Evolutionary conservation across 108 stramenopile genomes (phyloP).

Genomic region (Nitzschia sp.): DNA sequence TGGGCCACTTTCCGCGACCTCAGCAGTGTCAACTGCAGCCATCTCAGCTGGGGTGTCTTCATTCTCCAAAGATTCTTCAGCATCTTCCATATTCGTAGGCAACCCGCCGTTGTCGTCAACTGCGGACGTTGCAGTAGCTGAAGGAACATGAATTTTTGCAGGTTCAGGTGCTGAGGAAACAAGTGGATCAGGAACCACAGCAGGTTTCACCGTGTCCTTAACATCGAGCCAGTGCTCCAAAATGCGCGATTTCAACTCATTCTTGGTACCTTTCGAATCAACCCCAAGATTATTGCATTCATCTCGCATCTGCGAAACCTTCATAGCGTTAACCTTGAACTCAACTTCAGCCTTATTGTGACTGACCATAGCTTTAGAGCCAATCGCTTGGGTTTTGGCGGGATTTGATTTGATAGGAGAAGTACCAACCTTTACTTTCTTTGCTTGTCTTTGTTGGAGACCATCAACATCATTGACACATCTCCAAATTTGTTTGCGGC

Average conservation of each 20-base stretch:
- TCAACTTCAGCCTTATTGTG: constrained; percentile 14
- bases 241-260: constrained; percentile 43
- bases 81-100: background rate
- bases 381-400: background rate
- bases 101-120: background rate
- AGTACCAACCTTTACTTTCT: constrained; percentile 16
- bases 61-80: background rate
- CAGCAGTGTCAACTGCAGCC: background rate
- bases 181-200: background rate
- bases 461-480: constrained; percentile 14
- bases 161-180: background rate
- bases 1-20: background rate
- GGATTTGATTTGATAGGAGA: background rate
- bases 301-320: constrained; percentile 45
- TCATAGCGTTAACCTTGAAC: constrained; percentile 44
- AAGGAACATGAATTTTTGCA: background rate
- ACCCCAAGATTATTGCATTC: constrained; percentile 43
- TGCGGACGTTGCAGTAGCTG: background rate
- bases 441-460: constrained; percentile 4
- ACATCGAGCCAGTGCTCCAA: constrained; percentile 27
- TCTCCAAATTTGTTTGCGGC: constrained; percentile 29
- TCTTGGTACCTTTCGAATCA: constrained; percentile 47
- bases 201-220: background rate
- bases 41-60: background rate
- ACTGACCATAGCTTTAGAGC: background rate